Evolutionary conservation across 2,329 filamentous ascomycete genomes (phyloP).

Genomic region (Juglanconis oblonga): DNA sequence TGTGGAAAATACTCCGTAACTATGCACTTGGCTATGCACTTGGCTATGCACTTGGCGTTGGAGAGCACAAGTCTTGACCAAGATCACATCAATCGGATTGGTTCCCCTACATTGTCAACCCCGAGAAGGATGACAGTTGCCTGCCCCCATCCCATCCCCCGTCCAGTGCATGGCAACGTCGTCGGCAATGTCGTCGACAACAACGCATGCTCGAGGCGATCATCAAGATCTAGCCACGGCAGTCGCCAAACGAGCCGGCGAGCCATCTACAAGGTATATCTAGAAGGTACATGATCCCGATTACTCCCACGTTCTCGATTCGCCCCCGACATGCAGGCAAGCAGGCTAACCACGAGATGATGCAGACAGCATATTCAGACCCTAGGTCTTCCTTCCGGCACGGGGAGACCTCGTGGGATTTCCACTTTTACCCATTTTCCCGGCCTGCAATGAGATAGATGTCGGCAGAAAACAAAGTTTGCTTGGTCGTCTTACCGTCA

Average conservation of each 20-base stretch:
- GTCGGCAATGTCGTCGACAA: background rate
- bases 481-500: background rate
- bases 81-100: background rate
- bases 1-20: background rate
- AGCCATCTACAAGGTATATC: background rate
- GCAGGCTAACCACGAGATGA: background rate
- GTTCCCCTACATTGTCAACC: background rate
- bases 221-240: background rate
- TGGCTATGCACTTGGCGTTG: too few species aligned
- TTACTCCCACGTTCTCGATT: background rate
- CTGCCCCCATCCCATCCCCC: background rate
- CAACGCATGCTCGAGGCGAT: background rate
- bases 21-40: background rate
- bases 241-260: background rate
- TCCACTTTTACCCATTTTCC: background rate
- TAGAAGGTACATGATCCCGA: background rate
- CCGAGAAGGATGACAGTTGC: background rate
- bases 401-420: background rate
- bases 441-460: background rate
- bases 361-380: background rate
- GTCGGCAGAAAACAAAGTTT: background rate
- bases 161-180: background rate
- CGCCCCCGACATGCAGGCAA: constrained; percentile 5
- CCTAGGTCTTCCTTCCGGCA: background rate
- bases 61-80: background rate